Evolutionary conservation across 2,329 filamentous ascomycete species (phyloP), one percentile per base, ranked within the genome.

Genomic region (Boeremia lycopersici): DNA sequence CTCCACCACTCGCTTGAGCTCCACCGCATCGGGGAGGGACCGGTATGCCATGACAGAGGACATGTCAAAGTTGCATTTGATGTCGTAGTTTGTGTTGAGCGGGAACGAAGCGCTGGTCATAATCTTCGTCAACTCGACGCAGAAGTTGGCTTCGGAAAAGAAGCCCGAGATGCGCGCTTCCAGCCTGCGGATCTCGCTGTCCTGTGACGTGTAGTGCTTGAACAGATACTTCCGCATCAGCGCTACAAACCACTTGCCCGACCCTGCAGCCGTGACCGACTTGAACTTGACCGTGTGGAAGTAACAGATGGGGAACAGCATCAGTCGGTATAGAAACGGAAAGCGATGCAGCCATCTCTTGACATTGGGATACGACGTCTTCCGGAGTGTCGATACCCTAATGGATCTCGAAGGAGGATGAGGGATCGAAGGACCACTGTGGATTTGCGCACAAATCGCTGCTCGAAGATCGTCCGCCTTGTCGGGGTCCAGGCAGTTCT

Each of bases 101-200:
- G 82, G 81, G 0, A 84, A 80, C 33, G 78, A 76, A 0, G 77
- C 79, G 3, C 77, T 67, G 19, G 77, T 78, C 4, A 72, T 70
- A 25, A 84, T 76, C 13, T 77, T 71, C n/a, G 68, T 73, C 0
- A 83, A 63, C 42, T 82, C 73, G 4, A 83, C 65, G n/a, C 77
- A 78, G 59, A 84, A 83, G 53, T 82, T 83, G 12, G 81, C 81
- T 41, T 82, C 78, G 1, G 78, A 70, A 12, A 83, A 76, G 80
- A 81, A 84, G 6, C 73, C 64, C 1, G 77, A 78, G 44, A 84
- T 76, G 13, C 78, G 74, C 4, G 70, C 67, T 63, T 81, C 77
- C 0, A 84, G 73, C 25, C 74, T 70, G 44, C 76, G 71, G 40
- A 84, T 74, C 47, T 81, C 78, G 3, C 71, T 67, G 48, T 79